These are phyloP conservation scores for Noccaea caerulescens DNA, from an alignment of 345 rosid genomes.

Conservation along the genomic window DNA sequence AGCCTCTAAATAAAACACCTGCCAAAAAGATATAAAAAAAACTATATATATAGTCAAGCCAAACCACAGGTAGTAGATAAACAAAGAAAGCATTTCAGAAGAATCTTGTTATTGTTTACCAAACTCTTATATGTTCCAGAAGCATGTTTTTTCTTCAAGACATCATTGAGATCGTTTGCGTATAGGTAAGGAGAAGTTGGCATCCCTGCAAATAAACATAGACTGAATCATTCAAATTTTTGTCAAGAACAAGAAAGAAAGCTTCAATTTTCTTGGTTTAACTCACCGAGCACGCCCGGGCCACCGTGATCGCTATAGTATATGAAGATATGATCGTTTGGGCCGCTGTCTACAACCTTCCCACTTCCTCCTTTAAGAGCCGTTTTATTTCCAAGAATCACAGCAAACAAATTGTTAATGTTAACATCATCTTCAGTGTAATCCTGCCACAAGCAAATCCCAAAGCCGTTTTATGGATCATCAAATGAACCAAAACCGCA, in stretches of 20 bases:
- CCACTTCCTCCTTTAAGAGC: conserved; percentile 89
- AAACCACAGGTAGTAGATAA: not conserved
- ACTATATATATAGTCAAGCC: not conserved
- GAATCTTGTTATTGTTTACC: conserved; percentile 51
- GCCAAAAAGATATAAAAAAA: not conserved
- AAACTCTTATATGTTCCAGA: conserved; percentile 79
- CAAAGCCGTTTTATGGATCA: not conserved
- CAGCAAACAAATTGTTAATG: conserved; percentile 77
- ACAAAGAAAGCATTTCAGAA: conserved; percentile 4
- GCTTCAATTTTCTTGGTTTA: not conserved
- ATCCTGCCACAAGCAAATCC: conserved; percentile 32
- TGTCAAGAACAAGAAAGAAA: not conserved
- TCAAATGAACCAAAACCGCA: not conserved
- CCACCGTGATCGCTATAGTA: conserved; percentile 92
- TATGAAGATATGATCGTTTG: conserved; percentile 88
- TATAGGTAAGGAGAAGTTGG: conserved; percentile 83
- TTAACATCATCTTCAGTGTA: conserved; percentile 74
- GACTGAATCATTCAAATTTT: not conserved
- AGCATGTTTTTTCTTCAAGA: conserved; percentile 81
- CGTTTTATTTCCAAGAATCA: conserved; percentile 86
- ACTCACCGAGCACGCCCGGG: conserved; percentile 92
- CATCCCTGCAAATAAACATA: conserved; percentile 66
- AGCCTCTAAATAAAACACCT: conserved; percentile 99
- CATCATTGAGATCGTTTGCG: conserved; percentile 75
- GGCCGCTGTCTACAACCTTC: conserved; percentile 90